Conservation (phyloP, 2,329 filamentous ascomycete species). For the Orbilia quercus region DNA sequence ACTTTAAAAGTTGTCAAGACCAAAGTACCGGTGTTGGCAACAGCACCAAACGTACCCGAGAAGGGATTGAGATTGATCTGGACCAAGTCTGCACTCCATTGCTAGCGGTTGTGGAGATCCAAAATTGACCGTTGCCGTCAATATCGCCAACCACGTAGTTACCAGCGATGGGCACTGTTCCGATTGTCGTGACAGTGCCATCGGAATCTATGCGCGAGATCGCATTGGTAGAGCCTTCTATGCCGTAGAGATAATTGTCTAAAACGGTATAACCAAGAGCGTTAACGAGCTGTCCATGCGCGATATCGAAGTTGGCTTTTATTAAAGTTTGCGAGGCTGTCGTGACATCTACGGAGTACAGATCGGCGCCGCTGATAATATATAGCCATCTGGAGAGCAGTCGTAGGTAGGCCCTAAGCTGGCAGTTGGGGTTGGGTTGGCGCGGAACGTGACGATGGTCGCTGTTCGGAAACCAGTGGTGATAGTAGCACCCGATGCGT, state of each 20-base stretch:
- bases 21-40: neutral
- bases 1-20: neutral
- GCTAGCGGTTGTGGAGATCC: neutral
- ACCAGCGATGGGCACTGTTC: neutral
- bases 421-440: neutral
- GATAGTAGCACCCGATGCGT: neutral
- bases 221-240: neutral
- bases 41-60: neutral
- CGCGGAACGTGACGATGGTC: neutral
- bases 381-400: conserved; percentile 1
- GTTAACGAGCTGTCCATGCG: neutral
- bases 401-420: neutral
- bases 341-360: neutral
- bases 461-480: neutral
- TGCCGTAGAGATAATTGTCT: conserved; percentile 14
- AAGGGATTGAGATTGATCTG: conserved; percentile 20
- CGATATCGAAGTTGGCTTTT: neutral
- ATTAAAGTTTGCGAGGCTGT: neutral
- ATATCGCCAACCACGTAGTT: conserved; percentile 5
- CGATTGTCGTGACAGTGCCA: neutral
- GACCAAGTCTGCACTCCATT: neutral
- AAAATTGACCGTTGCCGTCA: conserved; percentile 9
- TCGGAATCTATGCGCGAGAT: conserved; percentile 2
- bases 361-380: neutral
- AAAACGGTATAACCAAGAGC: conserved; percentile 11